A percentile compares a stretch with the other conserved stretches of the same genome.
Conservation (phyloP, 1,139 yeast species). For the Kurtzmaniella natalensis region DNA sequence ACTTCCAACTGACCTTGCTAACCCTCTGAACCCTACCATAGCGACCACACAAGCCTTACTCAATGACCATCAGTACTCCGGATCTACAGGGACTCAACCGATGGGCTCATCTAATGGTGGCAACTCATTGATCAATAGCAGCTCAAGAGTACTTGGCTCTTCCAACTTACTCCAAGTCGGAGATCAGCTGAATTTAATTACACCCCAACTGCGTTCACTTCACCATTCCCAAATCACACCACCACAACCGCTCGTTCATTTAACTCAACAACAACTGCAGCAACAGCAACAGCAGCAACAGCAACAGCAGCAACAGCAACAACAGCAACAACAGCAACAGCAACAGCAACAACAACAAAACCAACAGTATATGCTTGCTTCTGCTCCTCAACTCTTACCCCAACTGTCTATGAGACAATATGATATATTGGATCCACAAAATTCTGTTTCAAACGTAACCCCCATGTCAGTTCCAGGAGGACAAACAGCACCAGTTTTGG, state of each 20-base stretch:
- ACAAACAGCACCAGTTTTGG: too few species aligned
- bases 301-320: conserved; percentile 10
- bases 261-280: conserved; percentile 9
- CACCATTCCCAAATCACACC: too few species aligned
- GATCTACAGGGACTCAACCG: neutral
- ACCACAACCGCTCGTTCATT: conserved; percentile 4
- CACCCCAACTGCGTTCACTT: too few species aligned
- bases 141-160: neutral
- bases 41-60: conserved; percentile 18
- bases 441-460: too few species aligned
- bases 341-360: conserved; percentile 6
- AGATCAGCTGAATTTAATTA: too few species aligned
- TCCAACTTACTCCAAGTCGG: too few species aligned
- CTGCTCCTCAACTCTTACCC: conserved; percentile 7
- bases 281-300: conserved; percentile 11
- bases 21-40: conserved; percentile 17
- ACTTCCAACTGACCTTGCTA: conserved; percentile 12
- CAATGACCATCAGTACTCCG: conserved; percentile 6
- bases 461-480: too few species aligned
- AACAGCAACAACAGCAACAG: conserved; percentile 7
- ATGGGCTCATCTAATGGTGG: neutral
- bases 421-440: conserved; percentile 2
- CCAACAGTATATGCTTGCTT: conserved; percentile 1
- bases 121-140: conserved; percentile 1
- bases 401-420: conserved; percentile 8